Conservation (phyloP, 352 stramenopile genomes). For the Achlya hypogyna region DNA sequence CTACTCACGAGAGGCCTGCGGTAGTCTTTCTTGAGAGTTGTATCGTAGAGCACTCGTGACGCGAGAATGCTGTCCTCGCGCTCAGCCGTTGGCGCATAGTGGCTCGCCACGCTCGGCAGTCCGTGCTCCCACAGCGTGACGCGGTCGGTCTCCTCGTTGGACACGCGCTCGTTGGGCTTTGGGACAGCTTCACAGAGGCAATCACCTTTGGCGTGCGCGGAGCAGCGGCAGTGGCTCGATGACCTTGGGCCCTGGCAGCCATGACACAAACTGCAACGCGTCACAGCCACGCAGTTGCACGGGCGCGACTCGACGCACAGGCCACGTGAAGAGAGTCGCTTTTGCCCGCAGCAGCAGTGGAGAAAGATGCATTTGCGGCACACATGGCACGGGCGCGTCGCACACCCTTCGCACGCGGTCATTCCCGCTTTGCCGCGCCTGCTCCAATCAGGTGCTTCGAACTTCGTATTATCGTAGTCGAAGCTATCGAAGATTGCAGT, state of each 20-base stretch:
- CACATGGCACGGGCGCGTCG: slow-evolving; percentile 4
- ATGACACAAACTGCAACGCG: background rate
- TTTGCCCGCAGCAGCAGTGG: slow-evolving; percentile 4
- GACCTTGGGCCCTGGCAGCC: background rate
- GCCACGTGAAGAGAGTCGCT: no score
- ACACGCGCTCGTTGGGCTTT: background rate
- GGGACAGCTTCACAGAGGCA: slow-evolving; percentile 11
- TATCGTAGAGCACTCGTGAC: background rate
- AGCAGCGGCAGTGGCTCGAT: slow-evolving; percentile 3
- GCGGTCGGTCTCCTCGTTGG: background rate
- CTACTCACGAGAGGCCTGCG: no score
- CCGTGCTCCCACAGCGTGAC: background rate
- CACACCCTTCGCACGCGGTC: slow-evolving; percentile 8
- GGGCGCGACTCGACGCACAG: slow-evolving; percentile 12
- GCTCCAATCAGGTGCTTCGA: slow-evolving; percentile 5
- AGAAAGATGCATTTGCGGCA: slow-evolving; percentile 13
- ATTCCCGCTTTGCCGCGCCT: slow-evolving; percentile 4
- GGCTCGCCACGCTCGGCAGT: background rate
- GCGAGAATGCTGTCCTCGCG: background rate
- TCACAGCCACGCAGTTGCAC: slow-evolving; percentile 5
- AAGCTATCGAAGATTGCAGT: background rate
- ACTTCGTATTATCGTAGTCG: slow-evolving; percentile 3
- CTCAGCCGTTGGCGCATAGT: no score
- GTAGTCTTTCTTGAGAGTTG: no score
- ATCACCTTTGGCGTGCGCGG: background rate